phyloP scores from a whole-genome alignment of 805 yeast genomes.

The Clavispora vitiphila region DNA sequence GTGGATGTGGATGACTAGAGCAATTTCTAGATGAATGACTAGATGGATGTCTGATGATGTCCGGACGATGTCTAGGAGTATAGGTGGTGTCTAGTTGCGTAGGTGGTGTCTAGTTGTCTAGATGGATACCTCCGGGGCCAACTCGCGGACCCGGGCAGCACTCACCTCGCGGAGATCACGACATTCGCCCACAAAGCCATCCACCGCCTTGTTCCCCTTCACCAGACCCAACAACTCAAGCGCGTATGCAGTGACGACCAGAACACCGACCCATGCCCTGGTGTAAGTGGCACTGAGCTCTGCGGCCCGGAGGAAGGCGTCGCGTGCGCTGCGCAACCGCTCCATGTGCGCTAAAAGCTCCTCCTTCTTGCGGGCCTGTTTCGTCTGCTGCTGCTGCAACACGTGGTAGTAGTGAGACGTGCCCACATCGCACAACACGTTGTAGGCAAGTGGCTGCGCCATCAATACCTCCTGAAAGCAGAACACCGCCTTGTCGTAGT shows the following conservation, averaged over 20 bases:
- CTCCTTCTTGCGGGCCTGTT: conserved; percentile 24
- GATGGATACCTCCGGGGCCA: conserved; percentile 4
- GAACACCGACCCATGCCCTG: conserved; percentile 73
- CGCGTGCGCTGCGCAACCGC: conserved; percentile 25
- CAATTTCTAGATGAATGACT: too few species aligned
- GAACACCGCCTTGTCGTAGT: conserved; percentile 61
- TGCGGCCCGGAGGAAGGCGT: conserved; percentile 62
- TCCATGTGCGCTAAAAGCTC: conserved; percentile 22
- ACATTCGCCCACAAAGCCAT: conserved; percentile 18
- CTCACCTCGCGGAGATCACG: conserved; percentile 19
- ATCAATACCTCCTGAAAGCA: conserved; percentile 68
- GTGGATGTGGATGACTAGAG: too few species aligned
- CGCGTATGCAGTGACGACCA: conserved; percentile 4
- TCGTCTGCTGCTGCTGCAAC: conserved; percentile 18
- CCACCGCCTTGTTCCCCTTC: conserved; percentile 17
- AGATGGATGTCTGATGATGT: too few species aligned
- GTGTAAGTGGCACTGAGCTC: conserved; percentile 69
- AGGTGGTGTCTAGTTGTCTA: too few species aligned
- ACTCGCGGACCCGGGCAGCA: conserved; percentile 16
- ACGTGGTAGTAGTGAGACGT: conserved; percentile 26
- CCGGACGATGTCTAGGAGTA: too few species aligned
- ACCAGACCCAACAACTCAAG: neutral
- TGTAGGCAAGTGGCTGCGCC: conserved; percentile 64
- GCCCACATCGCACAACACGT: conserved; percentile 61
- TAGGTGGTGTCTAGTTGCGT: too few species aligned